Base-by-base conservation (phyloP, 2,329 filamentous ascomycete species). In the Botrytis elliptica region DNA sequence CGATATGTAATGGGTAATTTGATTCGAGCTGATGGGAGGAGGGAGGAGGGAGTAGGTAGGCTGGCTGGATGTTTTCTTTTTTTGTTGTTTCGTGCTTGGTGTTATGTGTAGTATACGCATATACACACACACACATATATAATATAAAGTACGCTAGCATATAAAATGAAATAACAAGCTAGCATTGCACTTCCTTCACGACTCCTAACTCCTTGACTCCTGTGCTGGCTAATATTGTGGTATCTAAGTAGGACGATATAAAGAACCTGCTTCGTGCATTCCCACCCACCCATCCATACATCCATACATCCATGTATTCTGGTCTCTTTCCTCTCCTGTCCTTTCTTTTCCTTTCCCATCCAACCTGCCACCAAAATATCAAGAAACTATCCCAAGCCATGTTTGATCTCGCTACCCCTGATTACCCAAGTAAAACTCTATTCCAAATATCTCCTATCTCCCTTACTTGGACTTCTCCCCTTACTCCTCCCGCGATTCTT, bases 381-480 rank as follows among this genome's bases (percentile, higher is more conserved):
- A 29, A 57, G 66, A 42, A 40, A 40, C 25, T 68, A 57, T 29
- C 29, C 36, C 66, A 68, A 68, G 7, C 36, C 14, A 36, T 20
- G 25, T 57, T 36, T 38, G 22, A 33, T 42, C 40, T 57, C 25
- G 16, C 46, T 40, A 49, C 16, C 14, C 22, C 25, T 10, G 8
- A 46, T 49, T 40, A 20, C 9, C 52, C 12, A 63, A n/a, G n/a
- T 36, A 12, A 22, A 18, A 63, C n/a, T 59, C 38, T 72, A 72
- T 29, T 69, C 71, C 63, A 68, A 46, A 57, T 70, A 76, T 71
- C 75, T 73, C 14, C 73, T 64, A 29, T 78, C 72, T 44, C 75
- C 78, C 59, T 80, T 79, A 75, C 78, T 79, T 7, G 78, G 78
- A 72, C 77, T 79, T 40, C 79, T 76, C 36, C 71, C 71, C 60